Evolutionary conservation across 805 yeast genomes (phyloP), one percentile per base, ranked within the genome.

Genomic region (Vanderwaltozyma yarrowii): DNA sequence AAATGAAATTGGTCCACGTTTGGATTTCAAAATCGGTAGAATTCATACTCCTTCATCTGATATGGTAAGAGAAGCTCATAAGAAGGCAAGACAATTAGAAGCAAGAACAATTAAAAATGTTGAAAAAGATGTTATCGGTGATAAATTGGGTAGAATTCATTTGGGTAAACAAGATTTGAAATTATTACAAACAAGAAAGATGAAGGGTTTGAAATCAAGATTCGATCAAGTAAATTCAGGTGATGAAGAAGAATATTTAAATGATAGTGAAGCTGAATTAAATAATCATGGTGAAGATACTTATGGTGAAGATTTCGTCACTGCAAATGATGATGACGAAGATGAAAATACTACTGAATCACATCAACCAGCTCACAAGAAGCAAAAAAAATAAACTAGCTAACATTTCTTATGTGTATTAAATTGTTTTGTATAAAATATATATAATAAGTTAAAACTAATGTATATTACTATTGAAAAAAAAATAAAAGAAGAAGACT

Each of bases 111-210:
- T 79, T 73, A 92, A 92, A 85, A 92, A 92, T 58, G 78, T 92
- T 38, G 80, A 80, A 45, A 74, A 79, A 33, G 97, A 92, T 60
- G 54, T 70, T 39, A 74, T 92, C 83, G 98, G 98, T 66, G 98
- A 92, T 62, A 86, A 89, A 76, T 73, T 92, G 44, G 98, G 96
- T 52, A 83, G 89, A 66, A 78, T 92, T 54, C 98, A 92, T 60
- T 82, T 92, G 64, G 96, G 96, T 65, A 79, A 79, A 61, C 98
- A 92, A 70, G 97, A 92, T 61, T 70, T 92, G 61, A 71, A 74
- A 57, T 80, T 80, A 61, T 63, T 92, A 59, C 98, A 92, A 67
- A 89, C 98, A 5, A 78, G 98, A 66, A 92, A 92, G 77, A 86
- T 92, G 96, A 92, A 92, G 73, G 98, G 98, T 61, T 71, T 92